Base-by-base conservation (phyloP, 2,329 filamentous ascomycete genomes). In the Pyrenophora teres region DNA sequence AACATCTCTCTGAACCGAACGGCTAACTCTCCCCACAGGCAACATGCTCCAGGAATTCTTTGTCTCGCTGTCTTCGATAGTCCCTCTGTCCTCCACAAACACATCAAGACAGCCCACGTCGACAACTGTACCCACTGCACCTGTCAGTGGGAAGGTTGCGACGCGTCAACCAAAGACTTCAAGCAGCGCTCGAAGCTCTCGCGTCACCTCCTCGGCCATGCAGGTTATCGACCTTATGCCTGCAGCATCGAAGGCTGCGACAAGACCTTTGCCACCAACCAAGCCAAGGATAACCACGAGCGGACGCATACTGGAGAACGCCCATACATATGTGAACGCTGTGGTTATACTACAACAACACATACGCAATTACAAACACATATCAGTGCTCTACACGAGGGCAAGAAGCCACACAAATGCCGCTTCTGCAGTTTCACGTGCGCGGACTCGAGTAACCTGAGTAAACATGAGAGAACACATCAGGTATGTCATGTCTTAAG, bases 221-320 rank as follows among this genome's bases (percentile, higher is more conserved):
- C 70, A 7, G 70, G 71, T 13, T 66, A 75, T 52, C 66, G 70
- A 3, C 71, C 71, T 2, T 73, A 73, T 40, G 65, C 67, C 12
- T 75, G 72, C 51, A 69, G 64, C 30, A 73, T 65, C 31, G 40
- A 59, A 13, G 67, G 63, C 3, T 75, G 72, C 57, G 63, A 63
- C 52, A 74, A 74, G 56, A 73, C 67, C 0, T 75, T 74, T 46
- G 72, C 69, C 4, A 75, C 72, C 3, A 73, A 73, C 37, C 72
- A 75, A 59, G 71, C 71, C n/a, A 70, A 73, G 43, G 70, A 74
- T 35, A 75, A 75, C 35, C 72, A 75, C 38, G 67, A 73, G 50
- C 63, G 71, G 6, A 74, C 72, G 2, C 72, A 75, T 40, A 73
- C 70, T 0, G 71, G 71, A 13, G 66, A 70, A 31, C 60, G 70